phyloP scores from a whole-genome alignment of 768 basidiomycete genomes.

The Leccinum ochraceum region DNA sequence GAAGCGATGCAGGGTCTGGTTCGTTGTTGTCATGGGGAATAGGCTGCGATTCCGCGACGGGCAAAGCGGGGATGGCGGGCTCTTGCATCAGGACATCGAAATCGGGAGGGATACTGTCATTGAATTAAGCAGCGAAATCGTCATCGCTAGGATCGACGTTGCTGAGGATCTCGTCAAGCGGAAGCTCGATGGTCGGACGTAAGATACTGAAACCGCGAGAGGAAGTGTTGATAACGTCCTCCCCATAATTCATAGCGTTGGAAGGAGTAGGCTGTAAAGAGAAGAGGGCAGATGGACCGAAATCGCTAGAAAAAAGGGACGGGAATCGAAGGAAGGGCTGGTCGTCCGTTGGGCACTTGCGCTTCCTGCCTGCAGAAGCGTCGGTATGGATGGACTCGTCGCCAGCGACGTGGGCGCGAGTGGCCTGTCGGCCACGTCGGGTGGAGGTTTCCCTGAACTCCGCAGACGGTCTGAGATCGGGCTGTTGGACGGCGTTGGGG shows the following conservation, averaged over 20 bases:
- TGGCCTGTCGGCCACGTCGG: slow-evolving; percentile 41
- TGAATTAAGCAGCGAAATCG: neutral
- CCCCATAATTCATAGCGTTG: slow-evolving; percentile 74
- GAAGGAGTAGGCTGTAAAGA: slow-evolving; percentile 67
- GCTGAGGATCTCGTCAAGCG: slow-evolving; percentile 76
- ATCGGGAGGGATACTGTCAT: slow-evolving; percentile 15
- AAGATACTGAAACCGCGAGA: slow-evolving; percentile 59
- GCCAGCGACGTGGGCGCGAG: slow-evolving; percentile 14
- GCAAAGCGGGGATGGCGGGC: slow-evolving; percentile 11
- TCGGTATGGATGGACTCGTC: too few species aligned
- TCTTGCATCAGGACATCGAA: slow-evolving; percentile 33
- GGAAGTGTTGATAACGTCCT: slow-evolving; percentile 55
- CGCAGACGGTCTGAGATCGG: slow-evolving; percentile 62
- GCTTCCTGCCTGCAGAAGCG: slow-evolving; percentile 23
- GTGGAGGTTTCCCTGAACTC: slow-evolving; percentile 57
- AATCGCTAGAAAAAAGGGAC: slow-evolving; percentile 64
- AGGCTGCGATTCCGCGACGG: slow-evolving; percentile 16
- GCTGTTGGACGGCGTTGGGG: slow-evolving; percentile 56
- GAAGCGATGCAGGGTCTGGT: slow-evolving; percentile 21
- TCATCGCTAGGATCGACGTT: slow-evolving; percentile 31
- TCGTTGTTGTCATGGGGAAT: slow-evolving; percentile 12
- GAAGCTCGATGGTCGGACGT: slow-evolving; percentile 83
- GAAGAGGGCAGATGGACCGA: slow-evolving; percentile 76
- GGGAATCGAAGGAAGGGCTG: slow-evolving; percentile 64
- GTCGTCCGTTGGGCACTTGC: slow-evolving; percentile 26